Base-by-base conservation (phyloP, 495 filamentous ascomycete species). In the Extremus antarcticus region DNA sequence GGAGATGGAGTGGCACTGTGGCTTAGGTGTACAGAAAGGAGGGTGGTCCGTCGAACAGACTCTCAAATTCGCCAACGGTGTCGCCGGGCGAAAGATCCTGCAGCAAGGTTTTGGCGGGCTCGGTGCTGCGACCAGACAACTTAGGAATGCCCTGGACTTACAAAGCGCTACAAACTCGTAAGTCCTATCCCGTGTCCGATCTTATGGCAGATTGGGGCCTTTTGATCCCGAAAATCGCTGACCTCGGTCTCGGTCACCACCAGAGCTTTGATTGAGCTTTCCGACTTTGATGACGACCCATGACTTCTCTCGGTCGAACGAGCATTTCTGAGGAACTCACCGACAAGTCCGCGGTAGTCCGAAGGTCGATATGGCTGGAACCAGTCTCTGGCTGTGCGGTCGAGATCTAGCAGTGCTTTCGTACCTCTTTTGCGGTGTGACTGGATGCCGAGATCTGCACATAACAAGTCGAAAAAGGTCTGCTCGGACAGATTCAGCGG, bases 21-120 rank as follows among this genome's bases (percentile, higher is more conserved):
- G n/a, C n/a, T n/a, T n/a, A n/a, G n/a, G n/a, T n/a, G n/a, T n/a
- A n/a, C n/a, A n/a, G n/a, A n/a, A n/a, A n/a, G n/a, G n/a, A n/a
- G n/a, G n/a, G n/a, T n/a, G 46, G 25, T 16, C 10, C 46, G 20
- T 45, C 7, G 25, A 48, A 25, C 21, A 48, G 9, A 25, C 20
- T 3, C 23, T 48, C 8, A 21, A 48, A 7, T 48, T 48, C 20
- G 46, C 46, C 8, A 48, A 48, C 20, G 46, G 20, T 3, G 13
- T 48, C 46, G 46, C 46, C 13, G 46, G 46, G 24, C 46, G 46
- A 15, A 48, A 48, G 46, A 48, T 48, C 8, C 20, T 48, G 21
- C 46, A 48, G 25, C 11, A 48, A 11, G 46, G 46, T 10, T 48
- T 48, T 25, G 20, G 10, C 10, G 46, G 46, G 13, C 21, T 48